These are phyloP conservation scores for Debaryomyces fabryi DNA, from an alignment of 1,139 yeast genomes.

Conservation along the genomic window DNA sequence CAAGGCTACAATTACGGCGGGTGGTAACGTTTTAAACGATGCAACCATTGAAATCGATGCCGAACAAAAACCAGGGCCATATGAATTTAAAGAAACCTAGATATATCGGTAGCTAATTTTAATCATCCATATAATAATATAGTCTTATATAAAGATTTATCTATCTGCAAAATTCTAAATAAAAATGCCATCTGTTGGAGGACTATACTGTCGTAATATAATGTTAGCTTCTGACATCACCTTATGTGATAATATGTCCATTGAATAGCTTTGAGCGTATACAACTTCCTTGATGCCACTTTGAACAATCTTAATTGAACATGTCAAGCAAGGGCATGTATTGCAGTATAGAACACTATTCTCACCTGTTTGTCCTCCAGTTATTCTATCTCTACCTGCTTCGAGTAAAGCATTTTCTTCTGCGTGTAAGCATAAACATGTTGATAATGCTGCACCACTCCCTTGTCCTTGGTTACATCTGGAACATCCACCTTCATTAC, in stretches of 20 bases:
- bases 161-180: conserved; percentile 21
- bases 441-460: conserved; percentile 59
- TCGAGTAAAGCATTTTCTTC: conserved; percentile 95
- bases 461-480: conserved; percentile 81
- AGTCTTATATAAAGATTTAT: too few species aligned
- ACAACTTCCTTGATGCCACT: conserved; percentile 92
- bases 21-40: conserved; percentile 57
- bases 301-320: conserved; percentile 93
- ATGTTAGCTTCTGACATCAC: conserved; percentile 80
- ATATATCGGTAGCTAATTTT: too few species aligned
- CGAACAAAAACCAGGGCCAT: conserved; percentile 80
- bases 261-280: conserved; percentile 86
- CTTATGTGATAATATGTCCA: conserved; percentile 75
- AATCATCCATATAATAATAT: too few species aligned
- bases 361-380: conserved; percentile 24
- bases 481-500: conserved; percentile 94
- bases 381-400: conserved; percentile 85
- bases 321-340: conserved; percentile 96
- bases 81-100: conserved; percentile 60
- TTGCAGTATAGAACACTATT: conserved; percentile 83
- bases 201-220: conserved; percentile 68
- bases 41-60: conserved; percentile 54
- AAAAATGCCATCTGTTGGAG: conserved; percentile 55
- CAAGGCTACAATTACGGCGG: conserved; percentile 59
- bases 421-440: conserved; percentile 93